phyloP scores from a whole-genome alignment of 129 eudicot genomes.

The Deinandra increscens region DNA sequence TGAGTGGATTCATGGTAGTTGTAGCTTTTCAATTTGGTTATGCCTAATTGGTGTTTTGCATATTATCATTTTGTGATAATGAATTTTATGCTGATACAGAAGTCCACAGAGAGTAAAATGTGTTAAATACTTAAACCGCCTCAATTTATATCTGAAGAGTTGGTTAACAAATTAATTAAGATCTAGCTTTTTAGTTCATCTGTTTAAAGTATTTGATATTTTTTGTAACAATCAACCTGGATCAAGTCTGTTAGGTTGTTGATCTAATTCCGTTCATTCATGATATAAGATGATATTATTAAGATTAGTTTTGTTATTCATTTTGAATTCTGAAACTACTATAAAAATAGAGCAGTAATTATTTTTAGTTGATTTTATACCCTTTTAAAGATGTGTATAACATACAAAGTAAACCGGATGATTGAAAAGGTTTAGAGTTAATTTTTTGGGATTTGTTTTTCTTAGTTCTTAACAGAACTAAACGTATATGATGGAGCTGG shows the following conservation, averaged over 20 bases:
- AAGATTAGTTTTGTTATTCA: constrained; percentile 4
- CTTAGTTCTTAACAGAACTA: not conserved
- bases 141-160: not conserved
- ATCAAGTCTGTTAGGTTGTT: not conserved
- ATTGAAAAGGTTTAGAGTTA: not conserved
- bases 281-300: not conserved
- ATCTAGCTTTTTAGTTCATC: not conserved
- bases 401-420: not conserved
- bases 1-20: not conserved
- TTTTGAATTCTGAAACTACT: not conserved
- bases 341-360: not conserved
- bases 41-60: not conserved
- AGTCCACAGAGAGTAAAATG: constrained; percentile 6
- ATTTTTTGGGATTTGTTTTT: not conserved
- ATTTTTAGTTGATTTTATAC: not conserved
- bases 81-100: not conserved
- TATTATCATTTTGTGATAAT: not conserved
- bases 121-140: not conserved
- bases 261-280: not conserved
- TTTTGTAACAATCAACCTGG: not conserved
- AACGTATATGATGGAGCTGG: not conserved
- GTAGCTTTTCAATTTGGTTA: not conserved
- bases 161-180: not conserved
- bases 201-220: not conserved
- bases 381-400: not conserved